Evolutionary conservation across 306 rosid species (phyloP), one percentile per base, ranked within the genome.

Genomic region (Begonia peltatifolia): DNA sequence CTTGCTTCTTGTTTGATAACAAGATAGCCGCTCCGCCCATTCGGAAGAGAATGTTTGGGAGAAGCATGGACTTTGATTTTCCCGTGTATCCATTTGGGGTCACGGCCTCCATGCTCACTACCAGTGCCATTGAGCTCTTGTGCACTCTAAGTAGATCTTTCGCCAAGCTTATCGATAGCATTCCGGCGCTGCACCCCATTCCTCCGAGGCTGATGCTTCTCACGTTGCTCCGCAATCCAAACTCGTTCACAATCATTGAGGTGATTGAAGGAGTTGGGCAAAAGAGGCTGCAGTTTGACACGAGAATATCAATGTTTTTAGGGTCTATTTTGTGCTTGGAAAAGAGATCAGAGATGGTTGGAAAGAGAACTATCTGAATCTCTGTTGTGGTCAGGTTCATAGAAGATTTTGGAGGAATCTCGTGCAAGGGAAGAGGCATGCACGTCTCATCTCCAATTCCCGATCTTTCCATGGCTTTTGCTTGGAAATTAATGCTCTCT

Each of bases 111-210:
- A 73, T 84, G 73, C 78, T 76, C 43, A 81, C 66, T 56, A 87
- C 76, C 59, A 81, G 68, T 59, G 84, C 92, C 51, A 67, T 47
- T 0, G 88, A 81, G 47, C 74, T 69, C 35, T 73, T 69, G 42
- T 84, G 80, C 54, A 87, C 77, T 75, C 35, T 71, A 9, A 73
- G 62, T 22, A 84, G 81, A 66, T 79, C 92, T 71, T 67, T 76
- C 6, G 77, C 87, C 63, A 78, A 60, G 66, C 68, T 64, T 54
- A 81, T 63, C 4, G 94, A 76, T 64, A 76, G 55, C 57, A 81
- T 51, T 44, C 88, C 87, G 13, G 92, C 94, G 54, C 94, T 84
- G 58, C 85, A 84, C 11, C 87, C 94, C 88, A 79, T 87, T 55
- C 92, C 92, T 55, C 83, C 56, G 22, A 81, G 72, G 68, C 63